A percentile compares a stretch with the other conserved stretches of the same genome.
Evolutionary conservation across 352 stramenopile genomes (phyloP).

Genomic region (Phytophthora brassicae): DNA sequence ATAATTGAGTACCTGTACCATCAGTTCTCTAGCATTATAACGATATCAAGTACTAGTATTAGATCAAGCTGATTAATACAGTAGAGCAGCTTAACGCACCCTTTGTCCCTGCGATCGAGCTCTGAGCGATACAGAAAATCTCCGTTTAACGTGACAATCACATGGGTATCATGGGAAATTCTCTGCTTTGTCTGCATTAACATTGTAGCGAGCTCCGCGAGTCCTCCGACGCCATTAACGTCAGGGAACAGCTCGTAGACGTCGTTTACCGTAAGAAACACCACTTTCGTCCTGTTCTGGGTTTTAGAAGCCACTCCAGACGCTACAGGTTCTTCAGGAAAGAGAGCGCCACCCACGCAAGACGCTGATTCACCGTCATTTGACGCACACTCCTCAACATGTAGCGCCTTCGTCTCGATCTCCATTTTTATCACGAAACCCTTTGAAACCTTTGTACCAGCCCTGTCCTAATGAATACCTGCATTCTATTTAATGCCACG

Average conservation of each 20-base stretch:
- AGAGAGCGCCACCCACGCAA: not conserved
- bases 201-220: conserved; percentile 63
- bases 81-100: conserved; percentile 30
- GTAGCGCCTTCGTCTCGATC: not conserved
- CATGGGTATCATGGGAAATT: conserved; percentile 30
- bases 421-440: too few species aligned
- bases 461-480: too few species aligned
- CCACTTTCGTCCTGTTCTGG: conserved; percentile 28
- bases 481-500: too few species aligned
- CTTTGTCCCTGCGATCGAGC: conserved; percentile 68
- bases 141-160: conserved; percentile 70
- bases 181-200: conserved; percentile 27
- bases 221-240: conserved; percentile 20
- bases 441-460: too few species aligned
- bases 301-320: not conserved
- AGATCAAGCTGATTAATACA: not conserved
- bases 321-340: conserved; percentile 2
- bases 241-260: conserved; percentile 70
- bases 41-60: conserved; percentile 3
- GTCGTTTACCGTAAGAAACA: conserved; percentile 73
- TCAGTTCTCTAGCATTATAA: conserved; percentile 43
- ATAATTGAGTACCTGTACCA: conserved; percentile 63
- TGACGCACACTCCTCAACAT: not conserved
- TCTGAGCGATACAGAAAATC: conserved; percentile 75
- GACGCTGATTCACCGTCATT: not conserved